These are phyloP conservation scores for Skeletonema potamos DNA, from an alignment of 108 stramenopile species.

Conservation along the genomic window DNA sequence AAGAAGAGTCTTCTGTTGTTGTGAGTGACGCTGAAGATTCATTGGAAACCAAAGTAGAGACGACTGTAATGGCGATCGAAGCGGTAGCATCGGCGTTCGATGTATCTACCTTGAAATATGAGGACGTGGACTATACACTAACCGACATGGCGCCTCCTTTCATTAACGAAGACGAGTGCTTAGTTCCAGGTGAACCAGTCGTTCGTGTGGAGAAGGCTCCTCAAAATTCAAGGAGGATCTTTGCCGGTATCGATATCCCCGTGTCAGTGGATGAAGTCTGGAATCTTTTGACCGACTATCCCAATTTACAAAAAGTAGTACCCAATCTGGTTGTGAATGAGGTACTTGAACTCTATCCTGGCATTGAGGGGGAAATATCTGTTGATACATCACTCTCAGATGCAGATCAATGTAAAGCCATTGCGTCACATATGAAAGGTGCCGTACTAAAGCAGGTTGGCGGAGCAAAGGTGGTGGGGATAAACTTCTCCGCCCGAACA, in stretches of 20 bases:
- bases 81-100: constrained; percentile 19
- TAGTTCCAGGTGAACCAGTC: constrained; percentile 84
- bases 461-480: constrained; percentile 87
- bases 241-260: constrained; percentile 88
- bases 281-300: constrained; percentile 82
- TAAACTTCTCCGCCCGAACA: constrained; percentile 80
- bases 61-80: neutral
- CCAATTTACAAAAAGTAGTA: constrained; percentile 73
- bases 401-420: constrained; percentile 57
- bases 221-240: constrained; percentile 86
- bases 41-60: neutral
- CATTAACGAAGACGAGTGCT: constrained; percentile 76
- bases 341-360: constrained; percentile 59
- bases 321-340: constrained; percentile 87
- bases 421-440: constrained; percentile 69
- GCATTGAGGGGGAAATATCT: constrained; percentile 4
- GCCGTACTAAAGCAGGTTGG: constrained; percentile 80
- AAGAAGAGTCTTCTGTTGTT: constrained; percentile 12
- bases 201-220: constrained; percentile 88
- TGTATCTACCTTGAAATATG: constrained; percentile 57
- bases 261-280: constrained; percentile 81
- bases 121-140: constrained; percentile 70
- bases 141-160: constrained; percentile 83
- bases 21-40: constrained; percentile 24
- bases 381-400: constrained; percentile 26